phyloP scores from a whole-genome alignment of 495 filamentous ascomycete species.

The Penicillium pancosmium region DNA sequence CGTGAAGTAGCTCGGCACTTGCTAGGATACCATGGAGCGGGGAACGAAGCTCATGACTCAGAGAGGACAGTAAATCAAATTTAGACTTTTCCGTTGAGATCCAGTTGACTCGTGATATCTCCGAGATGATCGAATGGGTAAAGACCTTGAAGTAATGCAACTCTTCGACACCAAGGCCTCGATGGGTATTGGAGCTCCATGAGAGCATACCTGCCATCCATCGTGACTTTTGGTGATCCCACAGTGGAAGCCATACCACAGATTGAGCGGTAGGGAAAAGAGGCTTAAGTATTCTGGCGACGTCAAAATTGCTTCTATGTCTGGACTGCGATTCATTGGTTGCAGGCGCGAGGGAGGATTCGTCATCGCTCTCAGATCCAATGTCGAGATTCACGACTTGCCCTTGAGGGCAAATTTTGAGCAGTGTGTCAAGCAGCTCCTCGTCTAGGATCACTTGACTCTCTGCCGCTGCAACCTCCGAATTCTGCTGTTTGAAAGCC shows the following conservation, averaged over 20 bases:
- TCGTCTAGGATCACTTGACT: constrained; percentile 15
- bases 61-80: constrained; percentile 69
- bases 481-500: constrained; percentile 8
- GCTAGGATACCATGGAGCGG: constrained; percentile 72
- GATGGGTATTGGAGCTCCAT: constrained; percentile 54
- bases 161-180: constrained; percentile 48
- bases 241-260: constrained; percentile 61
- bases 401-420: constrained; percentile 33
- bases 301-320: background rate
- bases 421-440: constrained; percentile 28
- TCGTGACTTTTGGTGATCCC: constrained; percentile 60
- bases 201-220: constrained; percentile 65
- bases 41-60: constrained; percentile 74
- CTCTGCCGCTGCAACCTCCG: background rate
- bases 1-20: constrained; percentile 64
- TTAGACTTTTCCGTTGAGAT: constrained; percentile 58
- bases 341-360: background rate
- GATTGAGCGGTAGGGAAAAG: constrained; percentile 55
- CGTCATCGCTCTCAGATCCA: constrained; percentile 1
- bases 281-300: constrained; percentile 9
- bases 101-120: constrained; percentile 57
- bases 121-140: constrained; percentile 62
- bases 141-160: constrained; percentile 60
- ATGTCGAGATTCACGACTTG: constrained; percentile 29
- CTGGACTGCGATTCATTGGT: background rate